Base-by-base conservation (phyloP, 306 rosid genomes). In the Pterocarpus macrocarpus region DNA sequence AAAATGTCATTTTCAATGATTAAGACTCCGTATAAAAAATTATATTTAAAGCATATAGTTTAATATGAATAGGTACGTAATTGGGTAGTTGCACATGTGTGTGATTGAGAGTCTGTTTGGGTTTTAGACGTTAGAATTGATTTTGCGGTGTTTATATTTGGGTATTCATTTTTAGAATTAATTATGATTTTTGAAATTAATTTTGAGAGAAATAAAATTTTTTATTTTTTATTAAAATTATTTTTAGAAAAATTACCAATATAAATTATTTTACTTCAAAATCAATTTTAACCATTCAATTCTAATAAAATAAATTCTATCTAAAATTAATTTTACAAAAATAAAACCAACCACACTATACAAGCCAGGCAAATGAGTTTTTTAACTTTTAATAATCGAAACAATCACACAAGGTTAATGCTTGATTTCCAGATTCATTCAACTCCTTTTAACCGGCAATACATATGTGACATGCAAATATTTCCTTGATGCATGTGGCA, bases 1-100 rank as follows among this genome's bases (percentile, higher is more conserved):
- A 64, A 80, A 43, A 77, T 65, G 91, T 88, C 82, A 30, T 56
- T 83, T 73, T 72, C 78, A 69, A 78, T 85, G 85, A 85, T 82
- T 78, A 73, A 68, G 93, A 74, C 72, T 34, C 13, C 16, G 10
- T 41, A 62, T 45, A 35, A 35, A 35, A n/a, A 33, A 57, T 12
- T 57, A 10, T 58, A 50, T 50, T 50, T 50, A 4, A 13, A 45
- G 38, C 50, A n/a, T 1, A 33, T 3, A 44, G 34, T 30, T 41
- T 68, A 69, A 43, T 59, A 11, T 7, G 5, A 39, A 16, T 16
- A 71, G 17, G 71, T 79, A 56, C 56, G 53, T 14, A 80, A 80
- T 71, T 80, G 64, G 45, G 78, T 80, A 2, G 71, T 80, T 80
- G 38, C 41, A 70, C 69, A 0, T 12, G 38, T 61, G 38, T 32